A percentile compares a stretch with the other conserved stretches of the same genome.
Conservation (phyloP, 495 filamentous ascomycete genomes). For the Hypoxylon subgilvum region DNA sequence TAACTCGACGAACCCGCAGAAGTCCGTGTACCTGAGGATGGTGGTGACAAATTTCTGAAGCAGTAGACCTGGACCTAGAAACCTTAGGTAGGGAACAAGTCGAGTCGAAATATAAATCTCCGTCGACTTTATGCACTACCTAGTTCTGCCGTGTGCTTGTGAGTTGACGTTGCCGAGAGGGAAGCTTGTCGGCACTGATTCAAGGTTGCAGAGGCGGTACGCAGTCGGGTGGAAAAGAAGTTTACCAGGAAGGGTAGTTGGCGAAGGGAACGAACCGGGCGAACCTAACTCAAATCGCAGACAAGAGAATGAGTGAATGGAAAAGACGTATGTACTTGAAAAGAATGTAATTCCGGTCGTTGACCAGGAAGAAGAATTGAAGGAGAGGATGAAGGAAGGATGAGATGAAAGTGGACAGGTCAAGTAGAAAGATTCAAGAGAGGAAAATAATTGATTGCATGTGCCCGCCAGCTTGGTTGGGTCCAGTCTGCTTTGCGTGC, state of each 20-base stretch:
- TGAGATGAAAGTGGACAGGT: no score
- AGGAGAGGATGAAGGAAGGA: constrained; percentile 5
- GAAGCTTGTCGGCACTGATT: neutral
- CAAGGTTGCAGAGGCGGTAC: constrained; percentile 3
- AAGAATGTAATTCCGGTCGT: constrained; percentile 4
- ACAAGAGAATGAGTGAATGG: constrained; percentile 11
- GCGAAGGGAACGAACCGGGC: neutral
- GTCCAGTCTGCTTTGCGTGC: no score
- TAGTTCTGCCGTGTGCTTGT: neutral
- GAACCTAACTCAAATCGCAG: constrained; percentile 7
- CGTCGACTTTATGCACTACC: neutral
- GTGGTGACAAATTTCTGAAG: constrained; percentile 1
- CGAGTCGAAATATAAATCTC: neutral
- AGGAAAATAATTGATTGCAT: constrained; percentile 5
- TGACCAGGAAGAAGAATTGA: neutral
- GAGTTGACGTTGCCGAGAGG: constrained; percentile 13
- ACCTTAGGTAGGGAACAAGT: neutral
- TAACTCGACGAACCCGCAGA: constrained; percentile 24
- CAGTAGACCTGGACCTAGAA: neutral
- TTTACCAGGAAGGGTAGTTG: no score
- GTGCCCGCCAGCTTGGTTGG: neutral
- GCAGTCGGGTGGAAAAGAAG: no score
- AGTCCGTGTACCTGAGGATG: constrained; percentile 11
- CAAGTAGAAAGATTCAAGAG: constrained; percentile 11
- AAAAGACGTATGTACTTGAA: constrained; percentile 7